Percentiles rank a stretch among this genome's conserved stretches.
Evolutionary conservation across 768 basidiomycete species (phyloP).

Genomic region (Punctularia strigosozonata): DNA sequence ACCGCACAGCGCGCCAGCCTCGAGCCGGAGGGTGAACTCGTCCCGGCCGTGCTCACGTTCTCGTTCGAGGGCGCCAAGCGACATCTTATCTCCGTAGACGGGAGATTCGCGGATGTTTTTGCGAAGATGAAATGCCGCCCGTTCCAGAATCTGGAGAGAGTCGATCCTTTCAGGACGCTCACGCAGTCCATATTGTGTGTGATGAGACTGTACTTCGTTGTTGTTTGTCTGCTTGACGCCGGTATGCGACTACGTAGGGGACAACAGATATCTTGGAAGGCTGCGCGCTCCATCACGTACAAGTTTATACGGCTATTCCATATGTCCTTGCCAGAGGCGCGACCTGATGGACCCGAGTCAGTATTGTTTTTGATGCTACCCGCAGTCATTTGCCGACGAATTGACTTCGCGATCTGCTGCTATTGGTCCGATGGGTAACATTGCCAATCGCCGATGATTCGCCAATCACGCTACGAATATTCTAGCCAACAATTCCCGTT

Average conservation of each 20-base stretch:
- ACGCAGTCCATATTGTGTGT: slow-evolving; percentile 61
- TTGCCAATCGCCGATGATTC: too few species aligned
- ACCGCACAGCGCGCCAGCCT: background rate
- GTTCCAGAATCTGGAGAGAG: slow-evolving; percentile 56
- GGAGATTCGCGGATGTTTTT: slow-evolving; percentile 65
- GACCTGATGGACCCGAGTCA: slow-evolving; percentile 27
- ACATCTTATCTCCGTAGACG: slow-evolving; percentile 57
- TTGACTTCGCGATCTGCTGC: too few species aligned
- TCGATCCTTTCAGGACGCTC: slow-evolving; percentile 82
- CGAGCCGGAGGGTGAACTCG: slow-evolving; percentile 16
- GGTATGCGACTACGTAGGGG: slow-evolving; percentile 42
- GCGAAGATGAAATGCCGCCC: slow-evolving; percentile 57
- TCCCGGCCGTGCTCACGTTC: slow-evolving; percentile 67
- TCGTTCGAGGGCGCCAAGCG: slow-evolving; percentile 64
- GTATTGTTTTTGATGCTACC: too few species aligned
- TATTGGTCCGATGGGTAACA: too few species aligned
- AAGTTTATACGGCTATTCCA: slow-evolving; percentile 71
- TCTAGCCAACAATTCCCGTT: slow-evolving; percentile 48
- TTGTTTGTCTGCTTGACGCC: background rate
- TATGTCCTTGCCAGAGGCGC: slow-evolving; percentile 59
- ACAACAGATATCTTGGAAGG: slow-evolving; percentile 80
- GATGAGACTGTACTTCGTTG: background rate
- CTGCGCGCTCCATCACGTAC: slow-evolving; percentile 75
- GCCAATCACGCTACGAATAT: too few species aligned
- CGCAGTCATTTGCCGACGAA: too few species aligned